These are phyloP conservation scores for Umbelopsis sp. DNA, from an alignment of 192 early-diverging fungal species.

Conservation along the genomic window DNA sequence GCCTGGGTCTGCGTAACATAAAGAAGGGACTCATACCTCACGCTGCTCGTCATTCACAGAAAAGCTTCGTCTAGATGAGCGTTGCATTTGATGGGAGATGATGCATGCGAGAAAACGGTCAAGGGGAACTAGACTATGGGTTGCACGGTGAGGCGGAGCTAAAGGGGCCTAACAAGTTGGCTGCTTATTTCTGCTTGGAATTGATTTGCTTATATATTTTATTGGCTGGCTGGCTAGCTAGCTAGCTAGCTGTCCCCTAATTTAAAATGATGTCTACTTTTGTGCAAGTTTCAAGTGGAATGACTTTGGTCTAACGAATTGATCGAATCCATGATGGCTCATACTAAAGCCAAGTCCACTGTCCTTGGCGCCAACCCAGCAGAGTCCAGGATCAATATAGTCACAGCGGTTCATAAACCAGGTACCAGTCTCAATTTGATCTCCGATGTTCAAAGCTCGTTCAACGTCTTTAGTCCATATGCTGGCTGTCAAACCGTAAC, in stretches of 20 bases:
- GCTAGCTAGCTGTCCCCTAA: too few relatives aligned
- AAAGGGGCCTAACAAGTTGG: not conserved
- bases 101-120: not conserved
- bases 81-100: conserved; percentile 13
- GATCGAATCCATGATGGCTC: conserved; percentile 72
- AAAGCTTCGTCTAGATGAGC: conserved; percentile 14
- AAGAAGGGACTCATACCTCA: not conserved
- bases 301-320: conserved; percentile 55
- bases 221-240: too few relatives aligned
- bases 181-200: too few relatives aligned
- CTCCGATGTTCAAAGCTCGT: conserved; percentile 61
- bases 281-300: conserved; percentile 37
- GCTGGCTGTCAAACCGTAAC: conserved; percentile 78
- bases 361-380: conserved; percentile 80
- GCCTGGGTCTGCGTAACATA: too few relatives aligned
- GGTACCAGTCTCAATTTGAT: conserved; percentile 74
- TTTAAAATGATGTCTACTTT: conserved; percentile 17
- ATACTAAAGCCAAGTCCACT: conserved; percentile 73
- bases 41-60: conserved; percentile 13
- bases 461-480: conserved; percentile 75
- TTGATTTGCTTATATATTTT: too few relatives aligned
- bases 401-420: conserved; percentile 87
- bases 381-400: conserved; percentile 78
- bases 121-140: not conserved
- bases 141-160: conserved; percentile 19